Percentiles rank a stretch among this genome's conserved stretches.
Conservation (phyloP, 768 basidiomycete genomes). For the Pisolithus albus region DNA sequence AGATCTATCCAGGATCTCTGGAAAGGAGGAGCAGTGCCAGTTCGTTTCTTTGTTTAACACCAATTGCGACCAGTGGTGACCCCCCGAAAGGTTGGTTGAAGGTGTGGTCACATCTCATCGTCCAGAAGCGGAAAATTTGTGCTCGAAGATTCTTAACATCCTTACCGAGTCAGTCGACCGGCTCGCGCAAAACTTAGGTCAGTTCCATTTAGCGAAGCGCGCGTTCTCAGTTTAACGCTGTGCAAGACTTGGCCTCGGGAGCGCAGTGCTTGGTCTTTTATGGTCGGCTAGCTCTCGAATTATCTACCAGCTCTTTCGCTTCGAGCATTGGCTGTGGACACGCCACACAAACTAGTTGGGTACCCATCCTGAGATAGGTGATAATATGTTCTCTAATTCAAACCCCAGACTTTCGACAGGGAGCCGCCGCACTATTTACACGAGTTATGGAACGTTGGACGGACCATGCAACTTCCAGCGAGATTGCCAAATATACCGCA, state of each 20-base stretch:
- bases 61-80: constrained; percentile 1
- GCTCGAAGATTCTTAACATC: constrained; percentile 34
- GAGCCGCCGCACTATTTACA: constrained; percentile 36
- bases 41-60: constrained; percentile 23
- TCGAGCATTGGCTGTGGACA: constrained; percentile 37
- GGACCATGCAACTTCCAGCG: constrained; percentile 31
- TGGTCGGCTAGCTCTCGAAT: constrained; percentile 42
- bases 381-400: constrained; percentile 1
- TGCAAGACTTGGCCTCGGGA: constrained; percentile 5
- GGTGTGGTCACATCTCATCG: constrained; percentile 41
- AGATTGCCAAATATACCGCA: constrained; percentile 15
- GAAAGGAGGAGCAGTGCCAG: constrained; percentile 37
- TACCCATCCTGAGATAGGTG: constrained; percentile 1
- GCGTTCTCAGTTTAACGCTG: constrained; percentile 3
- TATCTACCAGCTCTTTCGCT: constrained; percentile 39
- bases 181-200: constrained; percentile 31
- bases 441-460: constrained; percentile 51
- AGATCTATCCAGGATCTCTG: constrained; percentile 46
- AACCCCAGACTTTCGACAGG: constrained; percentile 43
- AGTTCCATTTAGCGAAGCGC: constrained; percentile 6
- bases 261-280: constrained; percentile 40
- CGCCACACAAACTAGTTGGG: constrained; percentile 31
- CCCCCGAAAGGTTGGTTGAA: constrained; percentile 33
- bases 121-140: constrained; percentile 45
- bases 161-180: constrained; percentile 33